phyloP scores from a whole-genome alignment of 2,329 filamentous ascomycete species.

The Lasiodiplodia hormozganensis region DNA sequence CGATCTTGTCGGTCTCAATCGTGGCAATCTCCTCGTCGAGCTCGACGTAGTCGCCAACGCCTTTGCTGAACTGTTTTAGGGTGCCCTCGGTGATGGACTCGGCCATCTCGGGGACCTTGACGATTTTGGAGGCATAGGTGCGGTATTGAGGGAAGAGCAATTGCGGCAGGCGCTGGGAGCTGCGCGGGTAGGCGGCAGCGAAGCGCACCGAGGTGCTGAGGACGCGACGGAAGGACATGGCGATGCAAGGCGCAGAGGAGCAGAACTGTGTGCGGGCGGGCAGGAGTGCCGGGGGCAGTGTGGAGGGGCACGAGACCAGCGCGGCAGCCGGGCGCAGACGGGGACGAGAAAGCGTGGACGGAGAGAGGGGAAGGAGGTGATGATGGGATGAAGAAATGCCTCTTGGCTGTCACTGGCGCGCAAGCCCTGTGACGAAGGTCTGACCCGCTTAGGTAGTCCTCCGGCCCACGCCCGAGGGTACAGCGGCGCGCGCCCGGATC shows the following conservation, averaged over 20 bases:
- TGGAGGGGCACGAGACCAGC: conserved; percentile 6
- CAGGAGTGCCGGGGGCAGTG: not conserved
- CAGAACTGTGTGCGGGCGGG: not conserved
- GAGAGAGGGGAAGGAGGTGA: conserved; percentile 27
- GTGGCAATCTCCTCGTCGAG: conserved; percentile 97
- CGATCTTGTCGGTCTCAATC: conserved; percentile 99
- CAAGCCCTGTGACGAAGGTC: conserved; percentile 25
- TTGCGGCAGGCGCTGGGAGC: conserved; percentile 40
- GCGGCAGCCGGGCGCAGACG: conserved; percentile 9
- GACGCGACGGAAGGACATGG: conserved; percentile 28
- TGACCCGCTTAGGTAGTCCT: conserved; percentile 17
- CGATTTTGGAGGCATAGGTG: conserved; percentile 71
- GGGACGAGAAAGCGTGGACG: not conserved
- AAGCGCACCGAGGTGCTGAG: conserved; percentile 29
- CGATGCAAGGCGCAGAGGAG: conserved; percentile 9
- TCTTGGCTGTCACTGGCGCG: conserved; percentile 23
- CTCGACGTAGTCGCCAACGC: conserved; percentile 92
- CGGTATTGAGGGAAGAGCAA: conserved; percentile 41
- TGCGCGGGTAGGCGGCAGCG: conserved; percentile 35
- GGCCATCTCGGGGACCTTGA: conserved; percentile 98
- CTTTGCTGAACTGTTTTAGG: conserved; percentile 92
- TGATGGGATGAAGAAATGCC: conserved; percentile 27
- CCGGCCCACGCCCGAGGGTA: conserved; percentile 7
- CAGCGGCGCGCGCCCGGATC: conserved; percentile 3
- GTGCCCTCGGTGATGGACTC: conserved; percentile 99